A percentile compares a stretch with the other conserved stretches of the same genome.
These are phyloP conservation scores for Amanita inopinata DNA, from an alignment of 768 basidiomycete genomes.

Conservation along the genomic window DNA sequence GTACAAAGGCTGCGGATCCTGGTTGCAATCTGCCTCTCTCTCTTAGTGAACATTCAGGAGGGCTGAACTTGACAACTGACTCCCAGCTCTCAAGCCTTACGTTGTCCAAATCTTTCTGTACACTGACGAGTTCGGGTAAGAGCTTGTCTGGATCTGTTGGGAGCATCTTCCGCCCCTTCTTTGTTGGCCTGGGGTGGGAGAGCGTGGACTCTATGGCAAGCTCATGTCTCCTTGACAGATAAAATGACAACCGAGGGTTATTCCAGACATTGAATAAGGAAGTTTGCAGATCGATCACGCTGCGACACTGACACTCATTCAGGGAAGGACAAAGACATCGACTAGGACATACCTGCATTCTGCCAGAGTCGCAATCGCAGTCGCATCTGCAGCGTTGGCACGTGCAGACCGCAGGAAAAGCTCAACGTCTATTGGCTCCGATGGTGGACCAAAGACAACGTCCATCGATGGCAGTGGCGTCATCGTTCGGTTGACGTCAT, in stretches of 20 bases:
- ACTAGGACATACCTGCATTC: constrained; percentile 32
- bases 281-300: constrained; percentile 42
- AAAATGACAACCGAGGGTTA: constrained; percentile 46
- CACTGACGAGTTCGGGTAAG: constrained; percentile 31
- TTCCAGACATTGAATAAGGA: constrained; percentile 38
- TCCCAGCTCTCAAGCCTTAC: constrained; percentile 50
- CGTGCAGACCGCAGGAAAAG: constrained; percentile 31
- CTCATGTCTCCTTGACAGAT: constrained; percentile 47
- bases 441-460: constrained; percentile 56
- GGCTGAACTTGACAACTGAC: constrained; percentile 31
- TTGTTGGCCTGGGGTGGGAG: constrained; percentile 21
- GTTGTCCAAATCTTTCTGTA: constrained; percentile 43
- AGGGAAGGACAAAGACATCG: neutral
- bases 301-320: constrained; percentile 21
- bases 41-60: neutral
- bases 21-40: constrained; percentile 31
- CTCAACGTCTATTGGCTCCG: constrained; percentile 39
- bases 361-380: too few relatives aligned
- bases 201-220: constrained; percentile 27
- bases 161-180: constrained; percentile 21
- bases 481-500: constrained; percentile 3
- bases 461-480: constrained; percentile 22
- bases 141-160: constrained; percentile 30
- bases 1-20: constrained; percentile 52
- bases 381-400: too few relatives aligned